Percentiles rank a stretch among this genome's conserved stretches.
Evolutionary conservation across 2,329 filamentous ascomycete genomes (phyloP).

Genomic region (Fusarium penzigii): DNA sequence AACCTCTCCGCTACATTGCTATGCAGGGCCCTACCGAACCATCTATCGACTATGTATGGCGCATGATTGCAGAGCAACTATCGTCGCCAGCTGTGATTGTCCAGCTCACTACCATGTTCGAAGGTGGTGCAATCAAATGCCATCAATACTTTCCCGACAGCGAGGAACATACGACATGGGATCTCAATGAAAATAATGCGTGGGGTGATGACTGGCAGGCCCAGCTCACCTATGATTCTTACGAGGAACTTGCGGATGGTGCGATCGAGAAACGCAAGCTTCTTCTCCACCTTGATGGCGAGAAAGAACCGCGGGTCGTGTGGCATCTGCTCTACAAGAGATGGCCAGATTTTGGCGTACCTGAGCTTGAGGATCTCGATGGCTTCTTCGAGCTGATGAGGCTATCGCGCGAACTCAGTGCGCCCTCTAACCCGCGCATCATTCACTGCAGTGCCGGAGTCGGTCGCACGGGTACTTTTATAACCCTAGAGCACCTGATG

Average conservation of each 20-base stretch:
- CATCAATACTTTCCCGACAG: conserved; percentile 79
- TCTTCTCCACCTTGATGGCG: conserved; percentile 52
- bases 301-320: conserved; percentile 57
- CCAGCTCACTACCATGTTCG: conserved; percentile 90
- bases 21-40: conserved; percentile 86
- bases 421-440: conserved; percentile 66
- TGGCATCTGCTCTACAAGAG: conserved; percentile 84
- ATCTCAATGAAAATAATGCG: conserved; percentile 63
- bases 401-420: conserved; percentile 61
- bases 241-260: conserved; percentile 56
- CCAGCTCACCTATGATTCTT: conserved; percentile 65
- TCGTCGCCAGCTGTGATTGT: conserved; percentile 77
- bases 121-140: conserved; percentile 79
- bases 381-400: conserved; percentile 70
- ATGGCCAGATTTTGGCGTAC: conserved; percentile 91
- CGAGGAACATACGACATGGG: conserved; percentile 52
- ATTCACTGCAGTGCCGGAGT: conserved; percentile 91
- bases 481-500: conserved; percentile 89
- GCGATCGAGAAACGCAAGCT: conserved; percentile 77
- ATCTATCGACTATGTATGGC: conserved; percentile 83
- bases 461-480: conserved; percentile 92
- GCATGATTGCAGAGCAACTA: conserved; percentile 86
- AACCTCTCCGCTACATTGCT: conserved; percentile 73
- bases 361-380: conserved; percentile 65
- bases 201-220: conserved; percentile 70